Percentiles rank a stretch among this genome's conserved stretches.
phyloP scores from a whole-genome alignment of 306 rosid species.

The Arachis stenosperma region DNA sequence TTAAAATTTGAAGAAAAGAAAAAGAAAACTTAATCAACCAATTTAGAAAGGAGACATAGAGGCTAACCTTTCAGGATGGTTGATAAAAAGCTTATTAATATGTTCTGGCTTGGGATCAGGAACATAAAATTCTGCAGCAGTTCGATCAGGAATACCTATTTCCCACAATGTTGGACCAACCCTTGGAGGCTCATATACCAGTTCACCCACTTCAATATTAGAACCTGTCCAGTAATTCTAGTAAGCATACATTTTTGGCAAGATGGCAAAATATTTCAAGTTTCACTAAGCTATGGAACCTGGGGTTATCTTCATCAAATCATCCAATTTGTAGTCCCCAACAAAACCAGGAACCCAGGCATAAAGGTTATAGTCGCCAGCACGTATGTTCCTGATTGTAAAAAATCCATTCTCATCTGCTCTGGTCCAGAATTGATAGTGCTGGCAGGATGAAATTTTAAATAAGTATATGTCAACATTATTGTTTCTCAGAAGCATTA shows the following conservation, averaged over 20 bases:
- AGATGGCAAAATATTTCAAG: conserved; percentile 30
- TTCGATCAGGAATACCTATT: conserved; percentile 85
- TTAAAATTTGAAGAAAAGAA: conserved; percentile 30
- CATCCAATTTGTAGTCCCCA: conserved; percentile 64
- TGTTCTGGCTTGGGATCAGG: conserved; percentile 77
- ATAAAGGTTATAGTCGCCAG: conserved; percentile 70
- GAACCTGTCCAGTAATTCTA: conserved; percentile 51
- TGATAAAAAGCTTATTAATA: conserved; percentile 63
- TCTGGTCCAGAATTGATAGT: conserved; percentile 87
- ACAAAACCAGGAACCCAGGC: conserved; percentile 82
- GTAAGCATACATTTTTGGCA: conserved; percentile 27
- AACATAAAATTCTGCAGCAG: conserved; percentile 74
- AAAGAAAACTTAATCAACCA: conserved; percentile 16
- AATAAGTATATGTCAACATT: conserved; percentile 25
- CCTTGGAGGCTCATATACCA: conserved; percentile 76
- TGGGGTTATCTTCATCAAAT: conserved; percentile 56
- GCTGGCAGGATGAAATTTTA: conserved; percentile 50
- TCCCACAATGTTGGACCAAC: conserved; percentile 92
- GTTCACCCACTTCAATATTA: conserved; percentile 58
- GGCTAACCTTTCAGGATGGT: conserved; percentile 82
- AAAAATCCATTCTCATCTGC: conserved; percentile 71
- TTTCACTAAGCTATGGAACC: conserved; percentile 51
- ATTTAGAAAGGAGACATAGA: not conserved
- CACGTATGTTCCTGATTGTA: conserved; percentile 51
- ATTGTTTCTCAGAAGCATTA: conserved; percentile 2